Evolutionary conservation across 2,329 filamentous ascomycete species (phyloP).

Genomic region (Paecilomyces variotii): DNA sequence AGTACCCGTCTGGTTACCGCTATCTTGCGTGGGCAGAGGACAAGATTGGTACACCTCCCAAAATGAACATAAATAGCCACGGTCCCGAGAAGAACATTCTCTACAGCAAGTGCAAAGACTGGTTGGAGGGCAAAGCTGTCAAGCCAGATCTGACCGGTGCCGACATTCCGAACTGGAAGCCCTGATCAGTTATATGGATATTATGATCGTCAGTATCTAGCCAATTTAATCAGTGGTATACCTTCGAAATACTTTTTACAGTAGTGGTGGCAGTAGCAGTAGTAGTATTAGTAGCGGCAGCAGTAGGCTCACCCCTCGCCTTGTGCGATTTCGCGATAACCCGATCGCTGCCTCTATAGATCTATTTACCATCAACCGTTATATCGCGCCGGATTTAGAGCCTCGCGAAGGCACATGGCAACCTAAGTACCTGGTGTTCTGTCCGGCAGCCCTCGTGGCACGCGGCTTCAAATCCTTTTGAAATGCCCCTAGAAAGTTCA

Average conservation of each 20-base stretch:
- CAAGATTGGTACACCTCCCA: no score
- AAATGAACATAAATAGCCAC: neutral
- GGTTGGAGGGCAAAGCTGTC: neutral
- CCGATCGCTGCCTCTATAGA: slow-evolving; percentile 12
- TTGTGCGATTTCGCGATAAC: slow-evolving; percentile 7
- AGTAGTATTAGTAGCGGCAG: no score
- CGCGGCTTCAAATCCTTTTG: slow-evolving; percentile 10
- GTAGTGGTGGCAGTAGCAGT: no score
- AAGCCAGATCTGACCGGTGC: no score
- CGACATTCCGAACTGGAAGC: no score
- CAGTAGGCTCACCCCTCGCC: no score
- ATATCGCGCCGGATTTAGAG: slow-evolving; percentile 15
- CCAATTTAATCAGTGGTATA: no score
- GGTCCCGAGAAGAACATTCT: neutral
- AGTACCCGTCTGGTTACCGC: no score
- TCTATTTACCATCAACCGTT: slow-evolving; percentile 14
- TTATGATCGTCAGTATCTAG: no score
- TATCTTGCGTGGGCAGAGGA: no score
- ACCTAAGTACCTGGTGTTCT: slow-evolving; percentile 9
- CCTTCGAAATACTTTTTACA: neutral
- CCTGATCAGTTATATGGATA: no score
- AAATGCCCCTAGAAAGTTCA: slow-evolving; percentile 7
- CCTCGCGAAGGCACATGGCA: slow-evolving; percentile 13
- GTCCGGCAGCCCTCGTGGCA: slow-evolving; percentile 9
- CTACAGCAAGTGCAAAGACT: neutral